Base-by-base conservation (phyloP, 106 monocot genomes). In the Allium sativum region DNA sequence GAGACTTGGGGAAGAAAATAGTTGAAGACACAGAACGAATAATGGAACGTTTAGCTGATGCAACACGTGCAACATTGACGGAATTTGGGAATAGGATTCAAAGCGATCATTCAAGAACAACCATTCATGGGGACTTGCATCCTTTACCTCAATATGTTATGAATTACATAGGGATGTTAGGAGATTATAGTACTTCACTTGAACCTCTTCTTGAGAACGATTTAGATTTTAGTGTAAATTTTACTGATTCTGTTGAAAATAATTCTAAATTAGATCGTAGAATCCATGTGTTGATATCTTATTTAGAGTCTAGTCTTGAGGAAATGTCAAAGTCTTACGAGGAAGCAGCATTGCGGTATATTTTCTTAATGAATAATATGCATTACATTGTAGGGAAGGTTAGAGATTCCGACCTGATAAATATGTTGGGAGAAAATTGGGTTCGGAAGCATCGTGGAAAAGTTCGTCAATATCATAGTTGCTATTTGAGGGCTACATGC, bases 281-380 rank as follows among this genome's bases (percentile, higher is more conserved):
- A 13, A 55, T 87, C 40, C 67, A 72, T 3, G 46, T 60, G 11
- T 45, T 76, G 10, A 70, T 87, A 20, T 70, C 87, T 0, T 76
- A 73, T 72, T 45, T 87, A 62, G 82, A 87, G 59, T 68, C 74
- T 4, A 87, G 82, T 68, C 73, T 87, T 12, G 87, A 77, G 44
- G 82, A 79, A 48, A 87, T 82, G 55, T 76, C 87, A 10, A 82
- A 76, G 21, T 79, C 76, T 69, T 87, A 87, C 55, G 82, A 87
- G 6, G 87, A 79, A 40, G 71, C 44, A 18, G 87, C 61, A 0
- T 41, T 87, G 67, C 73, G 69, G 52, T 82, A 68, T 60, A 69
- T 87, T 17, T 87, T 87, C 62, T 65, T 87, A 70, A 87, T 87
- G 82, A 87, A 87, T 68, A 87, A 79, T 54, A 70, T 76, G 54